phyloP scores from a whole-genome alignment of 768 basidiomycete genomes.

The Clavaria fumosa region DNA sequence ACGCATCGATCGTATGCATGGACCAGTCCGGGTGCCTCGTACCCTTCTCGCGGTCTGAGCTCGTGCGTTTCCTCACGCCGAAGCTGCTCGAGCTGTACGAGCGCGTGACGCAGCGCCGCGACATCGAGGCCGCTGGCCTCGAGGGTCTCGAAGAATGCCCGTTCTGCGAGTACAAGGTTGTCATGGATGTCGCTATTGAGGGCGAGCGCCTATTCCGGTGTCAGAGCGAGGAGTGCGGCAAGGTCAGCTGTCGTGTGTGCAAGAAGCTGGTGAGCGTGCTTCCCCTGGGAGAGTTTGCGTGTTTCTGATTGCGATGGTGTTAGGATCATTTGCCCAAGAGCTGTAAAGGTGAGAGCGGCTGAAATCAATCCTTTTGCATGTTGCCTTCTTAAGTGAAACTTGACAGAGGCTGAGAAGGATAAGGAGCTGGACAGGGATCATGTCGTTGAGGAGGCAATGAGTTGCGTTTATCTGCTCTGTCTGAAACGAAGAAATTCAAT shows the following conservation, averaged over 20 bases:
- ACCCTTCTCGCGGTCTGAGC: slow-evolving; percentile 51
- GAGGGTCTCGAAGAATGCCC: slow-evolving; percentile 83
- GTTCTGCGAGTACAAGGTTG: slow-evolving; percentile 74
- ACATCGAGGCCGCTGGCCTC: slow-evolving; percentile 62
- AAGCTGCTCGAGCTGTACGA: slow-evolving; percentile 61
- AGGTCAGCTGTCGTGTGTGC: slow-evolving; percentile 66
- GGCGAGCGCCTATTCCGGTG: slow-evolving; percentile 48
- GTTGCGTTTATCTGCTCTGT: too few species aligned
- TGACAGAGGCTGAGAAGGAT: slow-evolving; percentile 60
- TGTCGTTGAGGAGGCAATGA: slow-evolving; percentile 87
- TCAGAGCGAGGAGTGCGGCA: slow-evolving; percentile 49
- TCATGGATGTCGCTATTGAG: slow-evolving; percentile 54
- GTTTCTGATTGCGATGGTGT: slow-evolving; percentile 5
- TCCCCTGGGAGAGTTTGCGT: slow-evolving; percentile 1
- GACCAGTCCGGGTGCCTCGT: slow-evolving; percentile 60
- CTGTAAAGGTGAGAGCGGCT: slow-evolving; percentile 44
- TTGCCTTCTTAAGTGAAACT: background rate
- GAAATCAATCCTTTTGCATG: background rate
- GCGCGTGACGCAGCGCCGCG: slow-evolving; percentile 60
- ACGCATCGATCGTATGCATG: slow-evolving; percentile 61
- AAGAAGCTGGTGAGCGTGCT: slow-evolving; percentile 43
- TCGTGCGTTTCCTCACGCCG: slow-evolving; percentile 46
- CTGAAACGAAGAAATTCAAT: too few species aligned
- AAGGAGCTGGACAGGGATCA: slow-evolving; percentile 61
- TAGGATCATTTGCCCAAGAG: slow-evolving; percentile 73